Percentiles rank a stretch among this genome's conserved stretches.
These are phyloP conservation scores for Debaryomyces psychrophilus DNA, from an alignment of 1,139 yeast genomes.

Conservation along the genomic window DNA sequence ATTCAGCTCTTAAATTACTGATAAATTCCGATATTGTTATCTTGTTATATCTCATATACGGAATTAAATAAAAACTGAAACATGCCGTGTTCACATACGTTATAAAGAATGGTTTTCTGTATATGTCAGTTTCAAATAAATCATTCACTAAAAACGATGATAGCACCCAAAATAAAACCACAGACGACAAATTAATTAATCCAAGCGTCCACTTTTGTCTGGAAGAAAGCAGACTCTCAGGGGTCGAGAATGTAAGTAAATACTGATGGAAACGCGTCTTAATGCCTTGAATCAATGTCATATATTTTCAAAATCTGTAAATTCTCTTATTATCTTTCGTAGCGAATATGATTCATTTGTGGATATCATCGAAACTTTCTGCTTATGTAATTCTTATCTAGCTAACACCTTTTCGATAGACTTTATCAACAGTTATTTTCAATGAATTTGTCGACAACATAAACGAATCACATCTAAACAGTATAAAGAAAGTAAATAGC, in stretches of 20 bases:
- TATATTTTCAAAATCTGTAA: background rate
- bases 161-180: constrained; percentile 84
- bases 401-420: background rate
- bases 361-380: background rate
- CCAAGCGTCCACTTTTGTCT: constrained; percentile 74
- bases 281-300: constrained; percentile 3
- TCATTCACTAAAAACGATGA: constrained; percentile 81
- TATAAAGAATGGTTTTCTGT: constrained; percentile 89
- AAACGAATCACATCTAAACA: background rate
- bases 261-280: background rate
- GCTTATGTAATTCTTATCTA: constrained; percentile 5
- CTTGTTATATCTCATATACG: constrained; percentile 47
- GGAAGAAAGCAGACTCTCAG: constrained; percentile 25
- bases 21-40: constrained; percentile 27
- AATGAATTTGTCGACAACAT: background rate
- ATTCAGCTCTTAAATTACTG: constrained; percentile 25
- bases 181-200: constrained; percentile 67
- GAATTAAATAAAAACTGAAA: constrained; percentile 75
- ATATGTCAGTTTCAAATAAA: constrained; percentile 66
- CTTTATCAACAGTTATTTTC: background rate
- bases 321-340: background rate
- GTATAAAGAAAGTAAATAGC: background rate
- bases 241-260: background rate
- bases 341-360: constrained; percentile 1
- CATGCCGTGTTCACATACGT: constrained; percentile 90